Evolutionary conservation across 192 early-diverging fungal species (phyloP).

Genomic region (Podochytrium sp.): DNA sequence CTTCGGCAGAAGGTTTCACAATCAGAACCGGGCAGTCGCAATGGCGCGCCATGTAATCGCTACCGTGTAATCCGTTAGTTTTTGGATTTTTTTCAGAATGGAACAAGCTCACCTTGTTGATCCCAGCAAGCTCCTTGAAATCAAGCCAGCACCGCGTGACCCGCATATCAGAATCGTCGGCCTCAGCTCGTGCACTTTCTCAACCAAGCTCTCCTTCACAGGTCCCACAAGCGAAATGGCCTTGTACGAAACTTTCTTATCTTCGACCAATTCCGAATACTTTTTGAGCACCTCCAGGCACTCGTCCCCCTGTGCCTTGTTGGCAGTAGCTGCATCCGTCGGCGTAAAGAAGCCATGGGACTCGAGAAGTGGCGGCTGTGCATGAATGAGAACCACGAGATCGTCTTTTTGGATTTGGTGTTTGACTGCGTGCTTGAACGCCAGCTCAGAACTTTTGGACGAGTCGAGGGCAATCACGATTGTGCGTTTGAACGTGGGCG

Average conservation of each 20-base stretch:
- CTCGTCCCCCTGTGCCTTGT: neutral
- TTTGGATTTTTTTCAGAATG: no score
- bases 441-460: slow-evolving; percentile 20
- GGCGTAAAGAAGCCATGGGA: neutral
- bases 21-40: slow-evolving; percentile 28
- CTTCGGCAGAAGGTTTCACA: slow-evolving; percentile 24
- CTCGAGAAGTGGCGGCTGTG: neutral
- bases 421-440: slow-evolving; percentile 35
- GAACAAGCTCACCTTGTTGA: no score
- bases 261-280: neutral
- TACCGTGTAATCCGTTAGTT: no score
- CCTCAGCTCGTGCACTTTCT: slow-evolving; percentile 52
- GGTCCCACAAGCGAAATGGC: neutral
- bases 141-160: slow-evolving; percentile 49
- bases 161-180: slow-evolving; percentile 58
- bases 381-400: slow-evolving; percentile 35
- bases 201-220: slow-evolving; percentile 44
- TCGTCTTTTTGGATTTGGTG: slow-evolving; percentile 32
- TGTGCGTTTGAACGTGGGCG: slow-evolving; percentile 14
- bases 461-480: slow-evolving; percentile 39
- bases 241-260: neutral
- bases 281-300: neutral
- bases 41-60: slow-evolving; percentile 21
- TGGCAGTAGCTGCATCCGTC: neutral
- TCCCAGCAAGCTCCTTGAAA: slow-evolving; percentile 39